Base-by-base conservation (phyloP, 306 rosid genomes). In the Vachellia collinsii region DNA sequence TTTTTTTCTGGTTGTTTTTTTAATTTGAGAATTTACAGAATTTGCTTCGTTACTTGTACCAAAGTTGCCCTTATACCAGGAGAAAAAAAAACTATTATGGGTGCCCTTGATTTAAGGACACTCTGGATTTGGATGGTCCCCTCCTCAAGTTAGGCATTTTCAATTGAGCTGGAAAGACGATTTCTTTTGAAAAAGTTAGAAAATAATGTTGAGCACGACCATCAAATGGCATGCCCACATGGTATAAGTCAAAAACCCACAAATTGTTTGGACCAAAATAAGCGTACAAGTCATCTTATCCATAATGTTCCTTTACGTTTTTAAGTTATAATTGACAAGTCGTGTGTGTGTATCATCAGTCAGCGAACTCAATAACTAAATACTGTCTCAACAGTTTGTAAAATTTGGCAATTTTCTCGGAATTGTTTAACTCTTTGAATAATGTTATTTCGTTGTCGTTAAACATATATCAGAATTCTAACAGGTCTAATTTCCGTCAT, bases 161-260 rank as follows among this genome's bases (percentile, higher is more conserved):
- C 38, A 38, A 42, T 66, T 79, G 74, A 82, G 90, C 81, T 81
- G 85, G 78, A 85, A 82, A 83, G 82, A 74, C 47, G 36, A 50
- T 38, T n/a, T 77, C 80, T 39, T 62, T 70, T 73, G 81, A 25
- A 37, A 72, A 83, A 53, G 47, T 6, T 53, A 38, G 68, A 23
- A 80, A 84, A 82, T 75, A 84, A 53, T 80, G 79, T 77, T 62
- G 76, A 82, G 82, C 44, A 82, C 50, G 82, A 74, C 63, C 63
- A 74, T 80, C 81, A 82, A 80, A 14, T 61, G 66, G 77, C 88
- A 76, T 82, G 84, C 75, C 67, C 89, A 88, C 91, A 72, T 87
- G 88, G 81, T 68, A 85, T 69, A 80, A 70, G 81, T 81, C 88
- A 70, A 69, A 59, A 42, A 74, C 80, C 63, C 61, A 56, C 62